phyloP scores from a whole-genome alignment of 2,329 filamentous ascomycete species.

The Ascochyta rabiei region DNA sequence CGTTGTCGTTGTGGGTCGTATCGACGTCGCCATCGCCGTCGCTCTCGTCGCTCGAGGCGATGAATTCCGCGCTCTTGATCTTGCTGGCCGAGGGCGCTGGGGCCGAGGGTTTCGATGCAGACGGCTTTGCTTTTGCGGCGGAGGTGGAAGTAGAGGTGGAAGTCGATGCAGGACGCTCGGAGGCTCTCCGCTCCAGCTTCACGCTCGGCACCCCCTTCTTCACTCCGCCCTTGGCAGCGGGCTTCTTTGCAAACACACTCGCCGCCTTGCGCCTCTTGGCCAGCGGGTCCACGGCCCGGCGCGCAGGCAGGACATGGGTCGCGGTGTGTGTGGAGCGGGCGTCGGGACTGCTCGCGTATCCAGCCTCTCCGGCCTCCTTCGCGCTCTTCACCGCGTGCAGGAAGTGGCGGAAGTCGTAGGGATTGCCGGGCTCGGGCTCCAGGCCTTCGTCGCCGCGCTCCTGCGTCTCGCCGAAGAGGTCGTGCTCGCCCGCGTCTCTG shows the following conservation, averaged over 20 bases:
- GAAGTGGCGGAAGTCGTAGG: slow-evolving; percentile 58
- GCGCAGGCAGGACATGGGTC: neutral
- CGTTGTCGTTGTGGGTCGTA: too few species aligned
- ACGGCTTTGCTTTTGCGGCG: slow-evolving; percentile 5
- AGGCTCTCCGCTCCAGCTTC: slow-evolving; percentile 46
- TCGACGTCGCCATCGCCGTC: slow-evolving; percentile 22
- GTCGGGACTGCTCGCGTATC: slow-evolving; percentile 37
- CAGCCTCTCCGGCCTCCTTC: slow-evolving; percentile 41
- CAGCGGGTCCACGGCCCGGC: slow-evolving; percentile 1
- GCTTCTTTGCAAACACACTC: slow-evolving; percentile 24
- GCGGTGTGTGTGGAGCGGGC: slow-evolving; percentile 4
- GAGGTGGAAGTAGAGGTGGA: too few species aligned
- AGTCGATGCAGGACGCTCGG: slow-evolving; percentile 21
- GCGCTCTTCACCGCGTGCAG: slow-evolving; percentile 36
- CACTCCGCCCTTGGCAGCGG: slow-evolving; percentile 9
- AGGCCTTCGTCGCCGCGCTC: slow-evolving; percentile 37
- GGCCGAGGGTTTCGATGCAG: slow-evolving; percentile 26
- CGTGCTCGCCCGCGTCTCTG: slow-evolving; percentile 35
- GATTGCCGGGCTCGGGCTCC: slow-evolving; percentile 52
- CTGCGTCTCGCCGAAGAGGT: slow-evolving; percentile 34
- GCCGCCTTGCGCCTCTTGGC: slow-evolving; percentile 39
- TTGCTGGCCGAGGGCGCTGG: slow-evolving; percentile 26
- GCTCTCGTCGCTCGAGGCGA: slow-evolving; percentile 34
- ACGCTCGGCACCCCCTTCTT: slow-evolving; percentile 41
- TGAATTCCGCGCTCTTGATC: slow-evolving; percentile 42